A percentile compares a stretch with the other conserved stretches of the same genome.
Evolutionary conservation across 768 basidiomycete genomes (phyloP).

Genomic region (Ramaria rubella): DNA sequence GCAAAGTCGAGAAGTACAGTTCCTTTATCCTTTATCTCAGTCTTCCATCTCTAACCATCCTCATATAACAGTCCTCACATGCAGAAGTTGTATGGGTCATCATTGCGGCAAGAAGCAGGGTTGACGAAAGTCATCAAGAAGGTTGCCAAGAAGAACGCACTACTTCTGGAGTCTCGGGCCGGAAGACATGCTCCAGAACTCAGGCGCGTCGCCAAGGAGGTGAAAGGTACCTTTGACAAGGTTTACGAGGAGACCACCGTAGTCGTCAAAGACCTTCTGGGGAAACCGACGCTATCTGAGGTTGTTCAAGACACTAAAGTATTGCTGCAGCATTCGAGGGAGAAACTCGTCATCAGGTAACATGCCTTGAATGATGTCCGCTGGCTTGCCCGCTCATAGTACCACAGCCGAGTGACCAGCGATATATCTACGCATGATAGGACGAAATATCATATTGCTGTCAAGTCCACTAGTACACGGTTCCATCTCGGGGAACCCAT

Average conservation of each 20-base stretch:
- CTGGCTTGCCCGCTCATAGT: constrained; percentile 2
- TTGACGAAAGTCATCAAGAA: constrained; percentile 97
- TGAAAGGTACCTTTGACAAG: constrained; percentile 91
- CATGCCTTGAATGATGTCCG: background rate
- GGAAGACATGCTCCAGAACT: constrained; percentile 81
- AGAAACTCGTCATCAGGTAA: constrained; percentile 87
- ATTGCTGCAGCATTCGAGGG: constrained; percentile 83
- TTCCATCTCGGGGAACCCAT: constrained; percentile 94
- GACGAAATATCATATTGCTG: constrained; percentile 66
- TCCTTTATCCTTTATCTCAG: background rate
- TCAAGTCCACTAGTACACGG: constrained; percentile 48
- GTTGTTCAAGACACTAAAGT: constrained; percentile 92
- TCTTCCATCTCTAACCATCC: background rate
- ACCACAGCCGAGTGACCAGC: constrained; percentile 64
- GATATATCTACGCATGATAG: constrained; percentile 78
- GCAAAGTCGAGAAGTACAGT: constrained; percentile 82
- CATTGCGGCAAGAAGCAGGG: constrained; percentile 91
- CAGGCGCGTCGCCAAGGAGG: constrained; percentile 77
- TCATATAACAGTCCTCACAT: constrained; percentile 93
- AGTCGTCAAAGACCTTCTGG: constrained; percentile 88
- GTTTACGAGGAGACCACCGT: constrained; percentile 93
- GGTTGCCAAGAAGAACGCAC: constrained; percentile 79
- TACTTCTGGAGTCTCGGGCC: constrained; percentile 66
- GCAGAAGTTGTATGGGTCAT: constrained; percentile 91
- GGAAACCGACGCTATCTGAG: constrained; percentile 77